These are phyloP conservation scores for Arctostaphylos glauca DNA, from an alignment of 148 eudicot species.

Conservation along the genomic window DNA sequence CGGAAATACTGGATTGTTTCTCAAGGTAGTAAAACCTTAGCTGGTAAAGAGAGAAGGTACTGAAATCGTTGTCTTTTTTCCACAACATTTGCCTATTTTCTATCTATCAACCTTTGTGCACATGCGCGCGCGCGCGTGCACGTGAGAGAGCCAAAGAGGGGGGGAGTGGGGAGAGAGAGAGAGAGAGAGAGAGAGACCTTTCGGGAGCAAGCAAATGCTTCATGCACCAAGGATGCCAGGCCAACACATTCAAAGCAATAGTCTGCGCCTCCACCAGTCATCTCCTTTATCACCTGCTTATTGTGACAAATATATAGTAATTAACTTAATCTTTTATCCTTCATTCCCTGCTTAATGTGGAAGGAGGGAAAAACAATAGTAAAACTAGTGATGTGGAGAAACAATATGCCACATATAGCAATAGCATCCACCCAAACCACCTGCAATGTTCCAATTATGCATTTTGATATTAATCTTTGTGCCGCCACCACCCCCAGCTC, in stretches of 20 bases:
- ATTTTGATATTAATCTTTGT: too few species aligned
- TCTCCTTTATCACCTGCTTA: constrained; percentile 61
- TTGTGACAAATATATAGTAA: neutral
- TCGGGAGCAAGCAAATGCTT: constrained; percentile 77
- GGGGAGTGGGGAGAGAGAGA: neutral
- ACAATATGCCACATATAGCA: neutral
- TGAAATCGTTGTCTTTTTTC: neutral
- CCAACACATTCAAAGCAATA: constrained; percentile 96
- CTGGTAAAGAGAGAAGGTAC: neutral
- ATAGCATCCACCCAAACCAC: neutral
- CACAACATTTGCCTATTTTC: neutral
- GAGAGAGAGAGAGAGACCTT: constrained; percentile 40
- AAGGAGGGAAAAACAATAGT: neutral
- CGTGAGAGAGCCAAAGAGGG: neutral
- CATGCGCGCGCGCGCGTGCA: neutral
- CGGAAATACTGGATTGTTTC: neutral
- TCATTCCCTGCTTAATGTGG: neutral
- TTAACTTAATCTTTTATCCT: constrained; percentile 7
- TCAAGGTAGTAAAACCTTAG: neutral
- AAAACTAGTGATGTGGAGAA: neutral
- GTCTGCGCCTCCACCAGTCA: constrained; percentile 93
- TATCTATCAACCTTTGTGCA: neutral
- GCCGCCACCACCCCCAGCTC: too few species aligned
- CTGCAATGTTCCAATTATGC: too few species aligned
- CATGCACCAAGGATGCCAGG: constrained; percentile 65